Evolutionary conservation across 768 basidiomycete species (phyloP).

Genomic region (Cystofilobasidium capitatum): DNA sequence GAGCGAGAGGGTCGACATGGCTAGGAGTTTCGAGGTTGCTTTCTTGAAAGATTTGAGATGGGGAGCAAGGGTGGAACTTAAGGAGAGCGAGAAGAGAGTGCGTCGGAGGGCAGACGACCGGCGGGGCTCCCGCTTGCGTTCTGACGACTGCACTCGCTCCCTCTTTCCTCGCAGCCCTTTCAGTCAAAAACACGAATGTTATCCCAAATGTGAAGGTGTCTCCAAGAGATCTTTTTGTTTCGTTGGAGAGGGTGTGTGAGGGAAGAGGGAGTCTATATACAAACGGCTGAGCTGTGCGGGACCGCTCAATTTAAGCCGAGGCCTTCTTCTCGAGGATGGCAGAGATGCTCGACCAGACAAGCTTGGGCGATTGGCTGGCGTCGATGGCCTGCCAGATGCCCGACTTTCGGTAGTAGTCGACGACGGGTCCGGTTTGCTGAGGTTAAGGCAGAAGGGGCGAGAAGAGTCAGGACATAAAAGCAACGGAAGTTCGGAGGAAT

Average conservation of each 20-base stretch:
- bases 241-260: background rate
- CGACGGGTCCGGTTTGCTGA: slow-evolving; percentile 83
- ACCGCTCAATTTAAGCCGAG: background rate
- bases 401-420: slow-evolving; percentile 87
- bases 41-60: no score
- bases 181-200: no score
- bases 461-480: background rate
- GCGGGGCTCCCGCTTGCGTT: no score
- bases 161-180: no score
- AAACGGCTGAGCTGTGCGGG: background rate
- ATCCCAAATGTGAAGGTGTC: no score
- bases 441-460: no score
- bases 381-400: slow-evolving; percentile 85
- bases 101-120: no score
- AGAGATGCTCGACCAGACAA: slow-evolving; percentile 58
- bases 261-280: background rate
- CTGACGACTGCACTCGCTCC: no score
- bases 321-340: slow-evolving; percentile 26
- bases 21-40: no score
- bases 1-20: no score
- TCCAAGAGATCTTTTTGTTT: background rate
- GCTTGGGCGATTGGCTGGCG: slow-evolving; percentile 79
- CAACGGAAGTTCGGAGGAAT: background rate
- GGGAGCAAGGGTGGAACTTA: no score
- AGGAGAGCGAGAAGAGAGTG: no score